Base-by-base conservation (phyloP, 1,139 yeast genomes). In the Geotrichum macrosporum region DNA sequence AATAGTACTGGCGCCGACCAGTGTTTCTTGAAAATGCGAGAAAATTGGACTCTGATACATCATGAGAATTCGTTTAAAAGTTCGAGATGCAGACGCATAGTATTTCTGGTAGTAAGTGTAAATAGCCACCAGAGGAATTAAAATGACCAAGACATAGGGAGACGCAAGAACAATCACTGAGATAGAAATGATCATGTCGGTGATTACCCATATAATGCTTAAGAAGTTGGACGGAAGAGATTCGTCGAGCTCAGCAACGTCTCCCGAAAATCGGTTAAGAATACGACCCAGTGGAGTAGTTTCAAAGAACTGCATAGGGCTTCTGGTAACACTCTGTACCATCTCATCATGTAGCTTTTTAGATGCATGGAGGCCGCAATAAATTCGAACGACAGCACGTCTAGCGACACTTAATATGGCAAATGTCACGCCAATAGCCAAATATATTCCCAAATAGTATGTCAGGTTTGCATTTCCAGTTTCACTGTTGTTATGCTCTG, bases 41-140 rank as follows among this genome's bases (percentile, higher is more conserved):
- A 80, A 84, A 27, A 86, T 89, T 46, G 80, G 77, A 1, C 95
- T 85, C 62, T 94, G 73, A 56, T 84, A 73, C 15, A 77, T 66
- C n/a, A 94, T 85, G 58, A 84, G 86, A 58, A 87, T 68, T 58
- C 96, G 76, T 62, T 85, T 84, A 47, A 87, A 69, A 63, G 86
- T 95, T 62, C 94, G 75, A 8, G 88, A 78, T 9, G 88, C 77
- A 47, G 78, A 80, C 59, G 83, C 89, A 59, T 82, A 85, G 65
- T 83, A 86, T 60, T 79, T 84, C 66, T 94, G 97, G 64, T 85
- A 89, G 62, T 80, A 83, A 48, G 79, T 68, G 67, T 92, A 92
- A 48, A 89, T 68, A 55, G 72, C 78, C 48, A 74, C 71, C 13
- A 74, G 61, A 8, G 78, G 64, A 49, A 77, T 74, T 19, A 76